Evolutionary conservation across 148 eudicot genomes (phyloP), one percentile per base, ranked within the genome.

Genomic region (Fagopyrum esculentum): DNA sequence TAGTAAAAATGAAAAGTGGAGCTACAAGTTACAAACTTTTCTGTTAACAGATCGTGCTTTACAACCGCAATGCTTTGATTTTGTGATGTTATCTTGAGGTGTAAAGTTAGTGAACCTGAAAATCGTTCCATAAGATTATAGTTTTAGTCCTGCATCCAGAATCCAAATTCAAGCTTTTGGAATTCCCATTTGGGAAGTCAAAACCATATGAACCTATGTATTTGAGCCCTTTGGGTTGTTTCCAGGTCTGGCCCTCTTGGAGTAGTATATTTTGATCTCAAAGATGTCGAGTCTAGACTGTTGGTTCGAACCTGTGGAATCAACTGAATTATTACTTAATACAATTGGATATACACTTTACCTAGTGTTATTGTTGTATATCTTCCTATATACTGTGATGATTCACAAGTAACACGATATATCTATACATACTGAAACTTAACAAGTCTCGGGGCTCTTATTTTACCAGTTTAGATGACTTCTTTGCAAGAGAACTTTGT

Each of bases 201-300:
- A 17, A 56, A 6, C 17, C 6, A 56, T 56, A 76, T 17, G 3
- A 66, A 93, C 98, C 92, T 83, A 6, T 83, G 86, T 54, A 77
- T 82, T 77, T 85, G 86, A 45, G 97, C 93, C 83, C 97, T 86
- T 30, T 78, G 81, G 69, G 88, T 85, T 45, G 98, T 91, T 86
- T 84, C 87, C 79, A 91, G 78, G 59, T 78, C 78, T 66, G 94
- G 97, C 77, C 85, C 91, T 81, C 55, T 89, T 29, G 98, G 91
- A 78, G 84, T 74, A 76, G 92, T 88, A 72, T 79, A 83, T 79
- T 93, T 91, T 51, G 61, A 55, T n/a, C 17, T 55, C 2, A 16
- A 55, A 55, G 19, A 22, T 55, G 61, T 56, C 2, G 22, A 56
- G 17, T 17, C 61, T 22, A 56, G 17, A 56, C 17, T 56, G 19